Percentiles rank a stretch among this genome's conserved stretches.
Evolutionary conservation across 192 early-diverging fungal genomes (phyloP).

Genomic region (Backusella luteola): DNA sequence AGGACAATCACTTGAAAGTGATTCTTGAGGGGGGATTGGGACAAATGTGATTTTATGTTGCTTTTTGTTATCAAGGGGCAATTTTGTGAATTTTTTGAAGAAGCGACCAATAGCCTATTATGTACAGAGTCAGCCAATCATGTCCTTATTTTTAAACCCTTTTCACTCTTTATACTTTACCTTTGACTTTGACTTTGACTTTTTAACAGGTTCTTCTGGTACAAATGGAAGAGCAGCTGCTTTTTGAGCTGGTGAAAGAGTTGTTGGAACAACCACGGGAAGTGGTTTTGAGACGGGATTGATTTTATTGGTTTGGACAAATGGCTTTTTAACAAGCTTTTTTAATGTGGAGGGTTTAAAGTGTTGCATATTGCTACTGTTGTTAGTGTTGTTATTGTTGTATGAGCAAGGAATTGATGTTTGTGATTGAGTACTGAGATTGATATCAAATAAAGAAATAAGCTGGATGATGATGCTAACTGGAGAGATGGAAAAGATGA

Average conservation of each 20-base stretch:
- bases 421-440: neutral
- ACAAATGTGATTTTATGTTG: constrained; percentile 9
- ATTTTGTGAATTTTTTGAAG: constrained; percentile 7
- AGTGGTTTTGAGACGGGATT: neutral
- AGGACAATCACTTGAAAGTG: neutral
- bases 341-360: neutral
- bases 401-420: constrained; percentile 3
- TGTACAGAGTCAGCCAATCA: neutral
- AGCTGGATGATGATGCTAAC: neutral
- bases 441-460: neutral
- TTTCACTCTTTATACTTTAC: constrained; percentile 3
- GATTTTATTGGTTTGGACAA: neutral
- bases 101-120: neutral
- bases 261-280: neutral
- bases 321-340: constrained; percentile 1
- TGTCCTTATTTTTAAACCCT: neutral
- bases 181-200: constrained; percentile 8
- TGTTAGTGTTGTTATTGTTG: neutral
- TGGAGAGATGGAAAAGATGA: neutral
- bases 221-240: constrained; percentile 10
- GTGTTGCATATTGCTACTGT: neutral
- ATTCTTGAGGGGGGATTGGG: neutral
- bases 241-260: constrained; percentile 5
- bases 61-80: neutral
- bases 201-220: neutral